phyloP scores from a whole-genome alignment of 176 grass and related monocot species.

The Juncus inflexus region DNA sequence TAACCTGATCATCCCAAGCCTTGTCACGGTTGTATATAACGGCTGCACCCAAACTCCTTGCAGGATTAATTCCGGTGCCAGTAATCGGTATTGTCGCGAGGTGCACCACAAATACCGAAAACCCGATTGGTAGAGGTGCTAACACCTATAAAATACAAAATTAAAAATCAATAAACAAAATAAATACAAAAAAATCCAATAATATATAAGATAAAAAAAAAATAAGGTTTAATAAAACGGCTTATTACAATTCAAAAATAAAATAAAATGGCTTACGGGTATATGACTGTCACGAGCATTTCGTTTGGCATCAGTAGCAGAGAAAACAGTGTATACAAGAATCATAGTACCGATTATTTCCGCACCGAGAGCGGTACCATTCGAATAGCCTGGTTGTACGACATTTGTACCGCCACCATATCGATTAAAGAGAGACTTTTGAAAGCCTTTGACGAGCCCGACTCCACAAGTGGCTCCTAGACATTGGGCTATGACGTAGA shows the following conservation, averaged over 20 bases:
- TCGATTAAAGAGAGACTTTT: conserved; percentile 10
- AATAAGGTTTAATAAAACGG: not conserved
- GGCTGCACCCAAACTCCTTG: conserved; percentile 40
- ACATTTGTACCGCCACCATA: conserved; percentile 33
- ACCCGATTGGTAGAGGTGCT: conserved; percentile 42
- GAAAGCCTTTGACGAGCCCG: conserved; percentile 38
- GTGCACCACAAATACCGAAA: conserved; percentile 43
- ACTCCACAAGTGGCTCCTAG: conserved; percentile 45
- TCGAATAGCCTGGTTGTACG: conserved; percentile 20
- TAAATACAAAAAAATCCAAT: not conserved
- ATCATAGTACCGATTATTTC: conserved; percentile 44
- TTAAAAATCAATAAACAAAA: conserved; percentile 7
- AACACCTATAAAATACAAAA: conserved; percentile 24
- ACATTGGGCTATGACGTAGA: conserved; percentile 41
- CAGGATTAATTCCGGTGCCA: conserved; percentile 44
- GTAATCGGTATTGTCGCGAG: conserved; percentile 48
- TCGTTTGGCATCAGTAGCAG: conserved; percentile 46
- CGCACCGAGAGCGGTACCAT: conserved; percentile 31
- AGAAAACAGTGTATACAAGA: conserved; percentile 50
- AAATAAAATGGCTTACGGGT: conserved; percentile 18
- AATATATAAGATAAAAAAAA: not conserved
- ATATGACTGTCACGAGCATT: conserved; percentile 43
- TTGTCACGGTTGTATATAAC: conserved; percentile 46
- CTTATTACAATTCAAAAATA: no score
- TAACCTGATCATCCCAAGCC: conserved; percentile 44